phyloP scores from a whole-genome alignment of 1,139 yeast genomes.

The Sugiyamaella grinbergsii region DNA sequence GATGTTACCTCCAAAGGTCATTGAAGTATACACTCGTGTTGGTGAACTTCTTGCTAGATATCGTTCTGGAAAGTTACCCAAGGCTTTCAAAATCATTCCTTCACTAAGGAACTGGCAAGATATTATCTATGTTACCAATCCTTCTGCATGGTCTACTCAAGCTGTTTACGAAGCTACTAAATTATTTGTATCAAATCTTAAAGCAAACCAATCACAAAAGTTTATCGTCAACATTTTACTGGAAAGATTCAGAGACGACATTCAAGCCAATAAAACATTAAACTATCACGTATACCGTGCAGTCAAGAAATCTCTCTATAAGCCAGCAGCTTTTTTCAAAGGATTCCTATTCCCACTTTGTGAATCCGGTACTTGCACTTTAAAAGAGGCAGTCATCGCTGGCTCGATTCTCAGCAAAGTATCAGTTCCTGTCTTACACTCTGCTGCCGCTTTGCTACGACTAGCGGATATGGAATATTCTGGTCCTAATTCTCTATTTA shows the following conservation, averaged over 20 bases:
- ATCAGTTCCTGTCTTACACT: constrained; percentile 91
- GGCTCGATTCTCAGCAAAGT: constrained; percentile 88
- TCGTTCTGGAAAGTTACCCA: constrained; percentile 94
- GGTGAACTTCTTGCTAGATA: constrained; percentile 88
- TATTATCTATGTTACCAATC: constrained; percentile 86
- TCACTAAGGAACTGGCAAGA: constrained; percentile 94
- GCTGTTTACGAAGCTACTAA: constrained; percentile 95
- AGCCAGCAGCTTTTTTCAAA: constrained; percentile 96
- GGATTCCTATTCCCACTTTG: constrained; percentile 92
- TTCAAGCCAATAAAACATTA: constrained; percentile 63
- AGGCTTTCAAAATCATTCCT: constrained; percentile 91
- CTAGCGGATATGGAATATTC: constrained; percentile 79
- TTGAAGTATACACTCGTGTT: constrained; percentile 88
- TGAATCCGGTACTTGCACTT: constrained; percentile 67
- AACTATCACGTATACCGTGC: constrained; percentile 94
- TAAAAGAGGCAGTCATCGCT: constrained; percentile 92
- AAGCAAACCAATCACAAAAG: constrained; percentile 84
- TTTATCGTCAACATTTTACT: constrained; percentile 74
- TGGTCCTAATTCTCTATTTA: constrained; percentile 89
- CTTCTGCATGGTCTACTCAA: constrained; percentile 94
- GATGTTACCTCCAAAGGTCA: constrained; percentile 89
- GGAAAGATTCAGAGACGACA: constrained; percentile 81
- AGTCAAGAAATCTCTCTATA: constrained; percentile 86
- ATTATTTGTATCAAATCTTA: constrained; percentile 84
- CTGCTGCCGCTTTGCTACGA: constrained; percentile 91